phyloP scores from a whole-genome alignment of 768 basidiomycete species.

The Sporobolomyces pararoseus region DNA sequence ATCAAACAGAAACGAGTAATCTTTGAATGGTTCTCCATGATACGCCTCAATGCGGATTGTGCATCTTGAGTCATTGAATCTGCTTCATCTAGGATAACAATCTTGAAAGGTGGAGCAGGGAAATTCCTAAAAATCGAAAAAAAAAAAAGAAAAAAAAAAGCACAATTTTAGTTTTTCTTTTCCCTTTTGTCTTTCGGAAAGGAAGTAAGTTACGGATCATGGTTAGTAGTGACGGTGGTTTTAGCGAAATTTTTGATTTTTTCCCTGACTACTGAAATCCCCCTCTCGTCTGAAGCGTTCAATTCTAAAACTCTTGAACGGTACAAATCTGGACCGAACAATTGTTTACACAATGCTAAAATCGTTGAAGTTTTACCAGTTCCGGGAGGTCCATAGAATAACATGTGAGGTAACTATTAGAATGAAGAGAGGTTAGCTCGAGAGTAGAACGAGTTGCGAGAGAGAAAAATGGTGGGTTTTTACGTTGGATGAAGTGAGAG shows the following conservation, averaged over 20 bases:
- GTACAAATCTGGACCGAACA: slow-evolving; percentile 98
- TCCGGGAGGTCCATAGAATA: slow-evolving; percentile 98
- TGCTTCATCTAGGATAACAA: slow-evolving; percentile 96
- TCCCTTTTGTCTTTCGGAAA: not conserved
- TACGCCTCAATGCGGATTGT: slow-evolving; percentile 90
- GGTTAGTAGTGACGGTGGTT: slow-evolving; percentile 45
- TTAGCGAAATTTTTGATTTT: slow-evolving; percentile 96
- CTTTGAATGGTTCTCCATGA: slow-evolving; percentile 97
- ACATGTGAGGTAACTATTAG: slow-evolving; percentile 88
- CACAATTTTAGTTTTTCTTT: not conserved
- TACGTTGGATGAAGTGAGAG: slow-evolving; percentile 88
- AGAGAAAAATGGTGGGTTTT: slow-evolving; percentile 40
- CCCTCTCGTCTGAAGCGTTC: slow-evolving; percentile 97
- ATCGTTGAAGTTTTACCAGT: slow-evolving; percentile 99
- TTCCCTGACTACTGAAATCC: slow-evolving; percentile 92
- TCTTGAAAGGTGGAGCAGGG: slow-evolving; percentile 96
- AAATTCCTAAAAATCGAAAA: slow-evolving; percentile 61
- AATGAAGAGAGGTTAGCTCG: not conserved
- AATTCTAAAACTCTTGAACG: slow-evolving; percentile 87
- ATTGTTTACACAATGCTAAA: slow-evolving; percentile 82
- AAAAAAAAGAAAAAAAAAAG: too few species aligned
- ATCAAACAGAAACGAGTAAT: slow-evolving; percentile 97
- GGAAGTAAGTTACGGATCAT: slow-evolving; percentile 29
- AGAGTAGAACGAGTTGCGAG: not conserved
- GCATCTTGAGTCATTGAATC: slow-evolving; percentile 99